Percentiles rank a stretch among this genome's conserved stretches.
Conservation (phyloP, 2,329 filamentous ascomycete species). For the Claviceps monticola region DNA sequence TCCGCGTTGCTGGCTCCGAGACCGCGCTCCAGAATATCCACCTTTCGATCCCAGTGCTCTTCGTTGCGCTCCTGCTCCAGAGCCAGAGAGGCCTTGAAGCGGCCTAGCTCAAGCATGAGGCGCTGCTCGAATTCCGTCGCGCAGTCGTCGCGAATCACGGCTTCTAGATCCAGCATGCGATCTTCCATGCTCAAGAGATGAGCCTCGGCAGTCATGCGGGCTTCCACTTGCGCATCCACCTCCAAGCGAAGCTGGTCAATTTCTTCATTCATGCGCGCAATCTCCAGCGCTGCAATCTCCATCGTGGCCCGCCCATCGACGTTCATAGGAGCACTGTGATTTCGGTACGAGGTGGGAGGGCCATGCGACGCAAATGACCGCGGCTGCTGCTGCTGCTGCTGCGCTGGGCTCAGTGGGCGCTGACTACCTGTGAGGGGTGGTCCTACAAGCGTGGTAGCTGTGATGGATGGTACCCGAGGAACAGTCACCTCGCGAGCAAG, state of each 20-base stretch:
- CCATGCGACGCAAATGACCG: slow-evolving; percentile 29
- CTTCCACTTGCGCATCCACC: slow-evolving; percentile 56
- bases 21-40: slow-evolving; percentile 47
- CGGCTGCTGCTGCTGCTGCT: slow-evolving; percentile 12
- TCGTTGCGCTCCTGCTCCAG: slow-evolving; percentile 69
- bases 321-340: slow-evolving; percentile 25
- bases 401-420: slow-evolving; percentile 17
- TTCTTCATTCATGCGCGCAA: slow-evolving; percentile 58
- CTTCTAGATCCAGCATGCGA: slow-evolving; percentile 54
- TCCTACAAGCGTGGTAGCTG: slow-evolving; percentile 48
- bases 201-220: slow-evolving; percentile 57
- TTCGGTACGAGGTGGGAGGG: slow-evolving; percentile 19
- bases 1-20: slow-evolving; percentile 26
- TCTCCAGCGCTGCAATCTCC: slow-evolving; percentile 68
- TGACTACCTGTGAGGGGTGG: slow-evolving; percentile 13
- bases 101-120: slow-evolving; percentile 57
- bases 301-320: slow-evolving; percentile 54
- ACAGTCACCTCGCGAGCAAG: slow-evolving; percentile 87
- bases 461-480: slow-evolving; percentile 72
- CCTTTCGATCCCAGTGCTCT: slow-evolving; percentile 77
- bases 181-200: slow-evolving; percentile 59
- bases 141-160: slow-evolving; percentile 78
- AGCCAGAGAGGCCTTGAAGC: slow-evolving; percentile 71
- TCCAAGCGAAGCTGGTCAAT: slow-evolving; percentile 60
- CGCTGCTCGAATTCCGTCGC: slow-evolving; percentile 72